These are phyloP conservation scores for Trichosporon asahii DNA, from an alignment of 1,284 basidiomycete species.

Conservation along the genomic window DNA sequence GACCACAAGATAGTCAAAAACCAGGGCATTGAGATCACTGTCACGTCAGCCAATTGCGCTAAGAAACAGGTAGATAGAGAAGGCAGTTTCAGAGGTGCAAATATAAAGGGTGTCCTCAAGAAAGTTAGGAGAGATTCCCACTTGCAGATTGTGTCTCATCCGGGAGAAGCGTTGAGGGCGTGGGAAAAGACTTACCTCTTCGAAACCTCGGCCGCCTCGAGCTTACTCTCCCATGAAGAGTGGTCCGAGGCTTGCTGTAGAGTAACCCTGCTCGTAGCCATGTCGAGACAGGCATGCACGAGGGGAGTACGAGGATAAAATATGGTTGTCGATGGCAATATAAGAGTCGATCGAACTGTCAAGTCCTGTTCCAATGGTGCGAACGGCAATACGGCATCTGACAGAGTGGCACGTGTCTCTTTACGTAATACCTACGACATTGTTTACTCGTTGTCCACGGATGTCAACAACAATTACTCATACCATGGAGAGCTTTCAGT, in stretches of 20 bases:
- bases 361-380: neutral
- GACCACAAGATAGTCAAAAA: slow-evolving; percentile 97
- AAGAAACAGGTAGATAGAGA: slow-evolving; percentile 11
- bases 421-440: neutral
- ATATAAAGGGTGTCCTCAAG: slow-evolving; percentile 54
- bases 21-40: slow-evolving; percentile 89
- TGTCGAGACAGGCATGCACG: slow-evolving; percentile 11
- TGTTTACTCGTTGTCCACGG: neutral
- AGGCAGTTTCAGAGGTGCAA: slow-evolving; percentile 53
- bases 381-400: slow-evolving; percentile 7
- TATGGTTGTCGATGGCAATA: neutral
- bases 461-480: slow-evolving; percentile 1
- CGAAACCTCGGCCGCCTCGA: slow-evolving; percentile 53
- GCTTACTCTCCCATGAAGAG: slow-evolving; percentile 52
- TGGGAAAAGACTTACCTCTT: slow-evolving; percentile 54
- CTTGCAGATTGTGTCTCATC: slow-evolving; percentile 56
- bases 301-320: neutral
- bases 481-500: slow-evolving; percentile 44
- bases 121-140: slow-evolving; percentile 62
- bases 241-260: slow-evolving; percentile 26
- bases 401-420: neutral
- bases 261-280: slow-evolving; percentile 21
- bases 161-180: slow-evolving; percentile 26
- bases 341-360: neutral
- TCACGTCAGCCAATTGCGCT: slow-evolving; percentile 9